Evolutionary conservation across 2,329 filamentous ascomycete genomes (phyloP).

Genomic region (Ascochyta viciae-villosae): DNA sequence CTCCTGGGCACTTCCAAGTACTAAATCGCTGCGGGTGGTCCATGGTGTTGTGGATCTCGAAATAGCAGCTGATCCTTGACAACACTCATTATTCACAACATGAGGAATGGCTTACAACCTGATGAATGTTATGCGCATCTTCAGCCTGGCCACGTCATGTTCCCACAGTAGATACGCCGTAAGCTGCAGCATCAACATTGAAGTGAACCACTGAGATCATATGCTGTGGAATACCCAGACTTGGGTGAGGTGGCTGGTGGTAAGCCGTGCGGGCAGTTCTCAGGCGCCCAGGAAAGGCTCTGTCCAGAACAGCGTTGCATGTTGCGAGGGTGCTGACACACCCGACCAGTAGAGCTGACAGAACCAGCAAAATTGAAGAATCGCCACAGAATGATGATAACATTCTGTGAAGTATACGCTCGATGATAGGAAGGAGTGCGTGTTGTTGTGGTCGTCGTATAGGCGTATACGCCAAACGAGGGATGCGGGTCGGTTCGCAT

Average conservation of each 20-base stretch:
- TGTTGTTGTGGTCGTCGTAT: constrained; percentile 20
- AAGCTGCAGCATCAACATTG: neutral
- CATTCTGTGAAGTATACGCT: constrained; percentile 1
- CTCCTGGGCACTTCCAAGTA: neutral
- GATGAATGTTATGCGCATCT: neutral
- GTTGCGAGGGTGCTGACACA: constrained; percentile 27
- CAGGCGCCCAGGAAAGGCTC: constrained; percentile 11
- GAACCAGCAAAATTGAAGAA: constrained; percentile 24
- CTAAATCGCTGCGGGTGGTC: neutral
- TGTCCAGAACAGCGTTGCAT: constrained; percentile 14
- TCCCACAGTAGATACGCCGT: neutral
- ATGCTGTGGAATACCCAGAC: neutral
- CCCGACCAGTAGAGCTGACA: constrained; percentile 28
- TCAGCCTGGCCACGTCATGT: neutral
- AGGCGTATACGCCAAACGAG: constrained; percentile 23
- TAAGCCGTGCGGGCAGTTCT: constrained; percentile 25
- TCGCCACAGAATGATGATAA: constrained; percentile 3
- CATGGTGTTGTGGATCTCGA: neutral
- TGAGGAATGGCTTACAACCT: neutral
- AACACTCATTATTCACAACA: neutral
- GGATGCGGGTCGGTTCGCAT: constrained; percentile 33
- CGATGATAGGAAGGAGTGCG: constrained; percentile 11
- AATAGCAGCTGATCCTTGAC: neutral
- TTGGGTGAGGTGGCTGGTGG: constrained; percentile 17
- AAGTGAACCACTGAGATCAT: constrained; percentile 10